These are phyloP conservation scores for Globisporangium ultimum DNA, from an alignment of 352 stramenopile genomes.

Conservation along the genomic window DNA sequence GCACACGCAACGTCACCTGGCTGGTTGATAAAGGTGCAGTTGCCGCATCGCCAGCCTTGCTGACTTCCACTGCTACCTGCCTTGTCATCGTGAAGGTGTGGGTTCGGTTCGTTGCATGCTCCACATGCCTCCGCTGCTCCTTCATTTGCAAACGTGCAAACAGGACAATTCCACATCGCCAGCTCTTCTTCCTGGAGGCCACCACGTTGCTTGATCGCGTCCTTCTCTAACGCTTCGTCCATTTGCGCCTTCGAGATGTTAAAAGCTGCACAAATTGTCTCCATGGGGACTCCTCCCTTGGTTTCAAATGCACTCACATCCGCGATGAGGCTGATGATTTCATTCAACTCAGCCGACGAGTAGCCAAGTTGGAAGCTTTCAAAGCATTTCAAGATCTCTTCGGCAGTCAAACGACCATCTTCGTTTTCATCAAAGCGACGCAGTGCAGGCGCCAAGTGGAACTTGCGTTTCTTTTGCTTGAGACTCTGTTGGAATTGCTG, in stretches of 20 bases:
- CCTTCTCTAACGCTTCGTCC: conserved; percentile 51
- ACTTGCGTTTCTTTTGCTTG: conserved; percentile 48
- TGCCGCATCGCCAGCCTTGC: conserved; percentile 75
- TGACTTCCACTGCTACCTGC: conserved; percentile 17
- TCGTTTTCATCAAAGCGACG: conserved; percentile 74
- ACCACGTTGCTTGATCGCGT: conserved; percentile 16
- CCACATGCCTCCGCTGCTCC: conserved; percentile 30
- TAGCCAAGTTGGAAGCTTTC: conserved; percentile 86
- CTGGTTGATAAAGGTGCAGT: conserved; percentile 88
- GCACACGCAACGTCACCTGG: conserved; percentile 63
- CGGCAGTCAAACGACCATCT: conserved; percentile 52
- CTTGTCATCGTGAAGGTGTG: conserved; percentile 28
- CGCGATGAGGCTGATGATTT: conserved; percentile 78
- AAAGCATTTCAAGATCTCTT: conserved; percentile 82
- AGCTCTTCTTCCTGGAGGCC: conserved; percentile 14
- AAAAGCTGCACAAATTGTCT: conserved; percentile 74
- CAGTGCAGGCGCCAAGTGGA: conserved; percentile 52
- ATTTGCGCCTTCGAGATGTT: conserved; percentile 51
- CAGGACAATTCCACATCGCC: conserved; percentile 54
- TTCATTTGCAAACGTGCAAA: conserved; percentile 83
- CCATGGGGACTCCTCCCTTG: conserved; percentile 47
- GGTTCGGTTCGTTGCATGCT: conserved; percentile 65
- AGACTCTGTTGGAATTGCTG: conserved; percentile 86
- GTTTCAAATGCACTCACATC: conserved; percentile 43
- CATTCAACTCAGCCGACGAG: conserved; percentile 74